Base-by-base conservation (phyloP, 1,139 yeast genomes). In the Candida sp. region DNA sequence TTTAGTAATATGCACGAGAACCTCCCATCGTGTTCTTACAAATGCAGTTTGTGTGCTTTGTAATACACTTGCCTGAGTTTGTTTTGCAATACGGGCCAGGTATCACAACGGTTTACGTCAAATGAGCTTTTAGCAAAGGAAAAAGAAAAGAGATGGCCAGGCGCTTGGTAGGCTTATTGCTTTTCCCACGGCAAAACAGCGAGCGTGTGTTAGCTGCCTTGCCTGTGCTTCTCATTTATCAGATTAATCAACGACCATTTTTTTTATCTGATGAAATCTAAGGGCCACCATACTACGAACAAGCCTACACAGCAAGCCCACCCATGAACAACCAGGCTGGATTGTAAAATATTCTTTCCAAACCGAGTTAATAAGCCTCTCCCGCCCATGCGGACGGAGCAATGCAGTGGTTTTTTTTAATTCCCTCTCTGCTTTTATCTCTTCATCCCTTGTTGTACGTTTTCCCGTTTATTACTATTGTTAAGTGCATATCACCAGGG, bases 251-350 rank as follows among this genome's bases (percentile, higher is more conserved):
- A 34, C 22, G 38, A 34, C 22, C 7, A 7, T 34, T n/a, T 23
- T 37, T 23, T 37, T 37, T 37, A 37, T 37, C 40, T 37, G 40
- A 37, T 37, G 40, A 37, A 37, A 34, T 34, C 38, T 34, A 5
- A 9, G 12, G 6, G 11, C n/a, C 12, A 33, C 17, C 4, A 6
- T 5, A 9, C 38, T 12, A 34, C 22, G 38, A 7, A 5, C 25
- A 3, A 5, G 12, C 17, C 17, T 22, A 33, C 23, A 34, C 23
- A 34, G 9, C 6, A 5, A 34, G 23, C 38, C 17, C 17, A 34
- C 8, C 35, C 38, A 17, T 35, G 9, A 28, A 6, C 9, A 28
- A 28, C 8, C 31, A 6, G 9, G 8, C 31, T 7, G 9, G 9
- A 28, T 28, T 28, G 9, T 28, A 7, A 8, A 28, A 28, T 8